Base-by-base conservation (phyloP, 768 basidiomycete genomes). In the Collybia mongolica region DNA sequence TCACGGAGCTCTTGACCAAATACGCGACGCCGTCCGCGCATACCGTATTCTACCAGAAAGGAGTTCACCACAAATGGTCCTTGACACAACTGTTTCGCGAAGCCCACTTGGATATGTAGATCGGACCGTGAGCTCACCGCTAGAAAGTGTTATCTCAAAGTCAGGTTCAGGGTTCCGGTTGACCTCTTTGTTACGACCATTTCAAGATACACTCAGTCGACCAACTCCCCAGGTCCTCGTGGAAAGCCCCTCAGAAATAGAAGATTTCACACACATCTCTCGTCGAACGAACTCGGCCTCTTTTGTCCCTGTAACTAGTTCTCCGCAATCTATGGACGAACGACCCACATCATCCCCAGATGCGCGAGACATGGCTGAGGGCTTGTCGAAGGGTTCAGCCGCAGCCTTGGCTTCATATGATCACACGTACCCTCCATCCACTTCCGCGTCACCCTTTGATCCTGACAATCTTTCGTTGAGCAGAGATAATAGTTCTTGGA, bases 381-480 rank as follows among this genome's bases (percentile, higher is more conserved):
- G 36, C 43, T 44, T 41, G 6, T 26, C 44, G 38, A 59, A 57
- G 53, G 44, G 28, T 24, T 49, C 60, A 20, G 60, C 67, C 26
- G 59, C 67, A 23, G 61, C 61, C 12, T 44, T 58, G n/a, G 51
- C 60, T 60, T 29, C 52, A 17, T 59, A 58, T 51, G 77, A 76
- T 58, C 88, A 90, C 75, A 90, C 89, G 65, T 91, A 91, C 74
- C 89, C 89, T 52, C 89, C 89, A 41, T 84, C 86, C 58, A 75
- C 80, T 69, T 75, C 76, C 60, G 63, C 62, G 65, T 75, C 77
- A 59, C 64, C 64, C 64, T 61, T 71, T 65, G 65, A 69, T 69
- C 72, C 77, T 74, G 70, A 80, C 68, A 56, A 70, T 51, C 68
- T 67, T 68, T 71, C 72, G 54, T 74, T 71, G 60, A 71, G 70